Base-by-base conservation (phyloP, 2,329 filamentous ascomycete genomes). In the Ophiostoma piceae region DNA sequence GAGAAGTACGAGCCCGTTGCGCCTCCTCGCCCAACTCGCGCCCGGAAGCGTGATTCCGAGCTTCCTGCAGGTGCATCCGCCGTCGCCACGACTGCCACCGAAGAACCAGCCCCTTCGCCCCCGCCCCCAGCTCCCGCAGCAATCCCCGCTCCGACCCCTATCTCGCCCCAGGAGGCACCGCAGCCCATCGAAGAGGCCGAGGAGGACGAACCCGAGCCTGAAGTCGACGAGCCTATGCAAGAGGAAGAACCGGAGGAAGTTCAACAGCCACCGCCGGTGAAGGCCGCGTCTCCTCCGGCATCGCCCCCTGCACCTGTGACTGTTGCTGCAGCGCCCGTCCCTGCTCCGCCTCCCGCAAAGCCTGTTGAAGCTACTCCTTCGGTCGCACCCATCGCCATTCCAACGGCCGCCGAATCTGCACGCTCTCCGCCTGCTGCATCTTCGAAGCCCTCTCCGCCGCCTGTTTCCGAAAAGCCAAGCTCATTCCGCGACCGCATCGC, bases 401-500 rank as follows among this genome's bases (percentile, higher is more conserved):
- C 77, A 69, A 79, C 79, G 73, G 77, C 81, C 57, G 77, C 79
- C 69, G 79, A 80, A 69, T 76, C 79, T 64, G 75, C 76, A 67
- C 77, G 80, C 51, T 78, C 79, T 64, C 77, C 78, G 60, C 76
- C 76, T 67, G 69, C 74, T 72, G 75, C 79, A 68, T 76, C 79
- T 64, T 76, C 81, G 29, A 82, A 82, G 74, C 77, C 81, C 66
- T 75, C 76, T 67, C 76, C 88, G 29, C 89, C 91, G 54, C 90
- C 92, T 14, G 84, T 85, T 11, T 79, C 83, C 11, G 92, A 92
- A 75, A 97, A 96, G 78, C 92, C 93, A 37, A 78, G 79, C 12
- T 92, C 95, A 1, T 98, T 99, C 82, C 94, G 87, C 77, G 95
- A 98, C 80, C 91, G 95, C 73, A 97, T 99, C 77, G 95, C 95